Evolutionary conservation across 176 grass and related monocot species (phyloP).

Genomic region (Carex cristatella): DNA sequence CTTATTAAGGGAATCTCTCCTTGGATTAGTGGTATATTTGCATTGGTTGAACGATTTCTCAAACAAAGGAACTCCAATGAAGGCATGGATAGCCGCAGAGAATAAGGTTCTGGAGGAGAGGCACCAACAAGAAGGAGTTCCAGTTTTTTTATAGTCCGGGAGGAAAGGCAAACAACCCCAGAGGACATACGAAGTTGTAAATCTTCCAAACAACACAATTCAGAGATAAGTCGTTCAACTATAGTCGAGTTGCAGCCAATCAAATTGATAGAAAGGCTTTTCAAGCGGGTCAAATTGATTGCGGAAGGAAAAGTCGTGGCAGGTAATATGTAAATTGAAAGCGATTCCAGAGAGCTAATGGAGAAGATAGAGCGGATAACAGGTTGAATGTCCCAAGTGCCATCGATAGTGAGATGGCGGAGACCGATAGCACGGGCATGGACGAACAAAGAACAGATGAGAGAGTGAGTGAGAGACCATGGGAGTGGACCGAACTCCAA

Average conservation of each 20-base stretch:
- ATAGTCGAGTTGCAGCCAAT: neutral
- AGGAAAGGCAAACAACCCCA: neutral
- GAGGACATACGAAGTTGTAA: neutral
- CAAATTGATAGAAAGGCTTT: neutral
- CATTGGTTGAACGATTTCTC: neutral
- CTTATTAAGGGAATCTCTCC: neutral
- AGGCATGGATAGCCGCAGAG: neutral
- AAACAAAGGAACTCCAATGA: neutral
- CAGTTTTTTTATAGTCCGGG: neutral
- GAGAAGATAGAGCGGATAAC: neutral
- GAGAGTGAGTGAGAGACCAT: neutral
- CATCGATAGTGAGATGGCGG: neutral
- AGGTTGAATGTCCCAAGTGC: neutral
- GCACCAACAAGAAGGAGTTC: too few species aligned
- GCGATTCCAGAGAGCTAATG: neutral
- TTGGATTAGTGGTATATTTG: neutral
- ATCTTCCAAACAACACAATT: constrained; percentile 8
- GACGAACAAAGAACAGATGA: neutral
- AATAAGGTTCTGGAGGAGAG: too few species aligned
- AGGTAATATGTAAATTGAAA: neutral
- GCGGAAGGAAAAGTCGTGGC: neutral
- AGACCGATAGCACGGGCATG: neutral
- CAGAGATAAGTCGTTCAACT: neutral
- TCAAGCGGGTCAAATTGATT: neutral
- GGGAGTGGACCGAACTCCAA: neutral